Evolutionary conservation across 2,329 filamentous ascomycete genomes (phyloP), one percentile per base, ranked within the genome.

Genomic region (Cladophialophora carrionii): DNA sequence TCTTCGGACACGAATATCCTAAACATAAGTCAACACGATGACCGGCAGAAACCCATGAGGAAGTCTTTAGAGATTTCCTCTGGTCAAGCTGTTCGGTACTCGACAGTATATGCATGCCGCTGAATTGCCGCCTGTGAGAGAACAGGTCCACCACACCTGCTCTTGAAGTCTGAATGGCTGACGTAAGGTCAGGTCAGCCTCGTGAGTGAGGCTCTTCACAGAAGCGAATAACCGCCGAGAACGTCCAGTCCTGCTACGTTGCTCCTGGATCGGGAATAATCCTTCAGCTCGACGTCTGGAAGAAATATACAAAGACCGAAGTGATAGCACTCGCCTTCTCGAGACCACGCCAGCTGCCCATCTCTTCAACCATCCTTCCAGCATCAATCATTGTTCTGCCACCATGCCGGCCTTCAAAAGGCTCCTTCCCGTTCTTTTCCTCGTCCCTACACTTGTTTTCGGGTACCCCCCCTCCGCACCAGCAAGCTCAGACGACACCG

Each of bases 151-250:
- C 48, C 57, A 26, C 57, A 24, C 29, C 29, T 34, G 4, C 12
- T 31, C 4, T 34, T 34, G 24, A 52, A 41, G 20, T 22, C 9
- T 60, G 57, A 60, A 22, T 60, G 57, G 57, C 57, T 60, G 57
- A 60, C 57, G 57, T 60, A 48, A 60, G 57, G 57, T n/a, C 57
- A 60, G 57, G 57, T n/a, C 57, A 20, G 57, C 43, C 43, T 51
- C 22, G 57, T 14, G 41, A 17, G 32, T 24, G 41, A 59, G 46
- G 57, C 57, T 52, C n/a, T 34, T 7, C 24, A n/a, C 17, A 29
- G 14, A 51, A 9, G 48, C 48, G 9, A 51, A 51, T 51, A 20
- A 29, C 48, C 12, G 22, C 26, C 14, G 48, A 51, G 48, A 26
- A 9, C 20, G 20, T 26, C 37, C 17, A 43, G 5, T 43, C 1